Base-by-base conservation (phyloP, 805 yeast species). In the Kodamaea nitidulidarum region DNA sequence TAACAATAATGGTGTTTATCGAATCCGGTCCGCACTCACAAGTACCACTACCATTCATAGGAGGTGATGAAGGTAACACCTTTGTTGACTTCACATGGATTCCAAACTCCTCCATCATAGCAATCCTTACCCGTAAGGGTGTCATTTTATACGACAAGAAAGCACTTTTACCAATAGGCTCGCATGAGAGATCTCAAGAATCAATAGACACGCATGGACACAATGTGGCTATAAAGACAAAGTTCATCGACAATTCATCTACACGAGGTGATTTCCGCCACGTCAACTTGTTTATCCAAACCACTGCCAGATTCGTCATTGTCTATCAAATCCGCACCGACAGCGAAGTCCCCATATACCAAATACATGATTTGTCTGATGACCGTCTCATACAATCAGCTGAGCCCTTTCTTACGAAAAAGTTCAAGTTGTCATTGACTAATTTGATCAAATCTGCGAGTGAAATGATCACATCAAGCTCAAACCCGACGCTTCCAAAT, bases 141-240 rank as follows among this genome's bases (percentile, higher is more conserved):
- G 41, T 71, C 3, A 50, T 48, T 14, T 39, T 70, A 1, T 48
- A 60, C 32, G 58, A 70, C 44, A 58, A 58, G 34, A 35, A 34
- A 24, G 62, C 68, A 7, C 46, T 61, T 8, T 43, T 66, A 6
- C 78, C 80, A 1, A 56, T 78, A 4, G 70, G 74, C 7, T 65
- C 67, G 2, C 78, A 76, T 47, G 56, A 63, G 5, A 55, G 84
- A 39, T 57, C 73, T 0, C 49, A 50, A 15, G 60, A 62, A 15
- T 73, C 80, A 3, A 42, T 78, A 11, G 58, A 62, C 17, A 57
- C 58, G 15, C 72, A 70, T 56, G 85, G 85, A 1, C 41, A 48
- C 7, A 78, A 79, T 52, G 33, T 49, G 17, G 50, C 57, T 16
- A 51, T 76, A 7, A 54, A 70, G 26, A 60, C 73, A 1, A 70